These are phyloP conservation scores for Candolleomyces aberdarensis DNA, from an alignment of 768 basidiomycete genomes.

Conservation along the genomic window DNA sequence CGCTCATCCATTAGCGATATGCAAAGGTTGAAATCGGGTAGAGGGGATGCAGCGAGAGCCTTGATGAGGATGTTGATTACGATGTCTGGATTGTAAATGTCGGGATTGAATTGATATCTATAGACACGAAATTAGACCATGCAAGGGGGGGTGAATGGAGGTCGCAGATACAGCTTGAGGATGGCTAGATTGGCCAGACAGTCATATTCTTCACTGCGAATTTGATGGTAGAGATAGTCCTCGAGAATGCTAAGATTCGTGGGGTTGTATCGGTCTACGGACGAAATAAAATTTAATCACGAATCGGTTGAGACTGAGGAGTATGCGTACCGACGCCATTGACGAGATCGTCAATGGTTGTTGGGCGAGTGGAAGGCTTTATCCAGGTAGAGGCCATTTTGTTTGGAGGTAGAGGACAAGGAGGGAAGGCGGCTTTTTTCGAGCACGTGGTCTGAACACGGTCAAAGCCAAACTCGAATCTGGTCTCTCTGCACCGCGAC, in stretches of 20 bases:
- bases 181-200: conserved; percentile 94
- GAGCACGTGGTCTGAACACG: conserved; percentile 21
- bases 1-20: conserved; percentile 88
- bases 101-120: conserved; percentile 96
- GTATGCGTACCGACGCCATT: conserved; percentile 75
- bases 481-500: background rate
- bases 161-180: conserved; percentile 70
- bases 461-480: background rate
- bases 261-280: conserved; percentile 92
- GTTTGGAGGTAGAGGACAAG: conserved; percentile 4
- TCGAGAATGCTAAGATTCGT: conserved; percentile 90
- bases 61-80: conserved; percentile 94
- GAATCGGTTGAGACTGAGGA: background rate
- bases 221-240: conserved; percentile 95
- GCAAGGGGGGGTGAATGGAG: background rate
- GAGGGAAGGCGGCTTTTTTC: conserved; percentile 18
- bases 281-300: conserved; percentile 7
- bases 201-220: conserved; percentile 88
- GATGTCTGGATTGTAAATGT: conserved; percentile 89
- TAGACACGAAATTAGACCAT: background rate
- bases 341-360: conserved; percentile 87
- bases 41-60: conserved; percentile 77
- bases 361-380: conserved; percentile 73
- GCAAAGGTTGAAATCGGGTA: conserved; percentile 93
- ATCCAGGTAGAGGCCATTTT: conserved; percentile 65